Conservation (phyloP, 1,139 yeast genomes). For the Sugiyamaella sp. region DNA sequence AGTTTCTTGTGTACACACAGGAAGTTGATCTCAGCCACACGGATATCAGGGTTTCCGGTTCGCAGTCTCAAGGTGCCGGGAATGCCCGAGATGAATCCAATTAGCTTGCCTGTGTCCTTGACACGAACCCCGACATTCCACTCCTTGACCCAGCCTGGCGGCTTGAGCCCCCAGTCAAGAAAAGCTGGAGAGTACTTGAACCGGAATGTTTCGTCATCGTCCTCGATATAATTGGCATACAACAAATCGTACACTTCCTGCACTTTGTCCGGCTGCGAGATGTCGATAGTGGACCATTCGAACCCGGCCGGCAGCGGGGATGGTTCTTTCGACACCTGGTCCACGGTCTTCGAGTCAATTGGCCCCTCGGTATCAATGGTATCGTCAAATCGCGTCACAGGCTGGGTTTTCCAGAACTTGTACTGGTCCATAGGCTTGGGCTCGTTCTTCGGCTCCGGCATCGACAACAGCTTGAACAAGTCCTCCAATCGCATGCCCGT, state of each 20-base stretch:
- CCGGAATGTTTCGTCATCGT: slow-evolving; percentile 86
- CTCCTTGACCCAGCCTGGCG: slow-evolving; percentile 89
- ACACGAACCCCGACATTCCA: slow-evolving; percentile 97
- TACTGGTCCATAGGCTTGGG: slow-evolving; percentile 81
- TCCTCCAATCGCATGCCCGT: slow-evolving; percentile 44
- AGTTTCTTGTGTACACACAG: slow-evolving; percentile 92
- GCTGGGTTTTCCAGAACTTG: slow-evolving; percentile 98
- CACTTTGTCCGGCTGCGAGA: slow-evolving; percentile 59
- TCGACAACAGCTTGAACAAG: slow-evolving; percentile 45
- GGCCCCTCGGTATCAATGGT: slow-evolving; percentile 81
- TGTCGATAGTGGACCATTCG: slow-evolving; percentile 85
- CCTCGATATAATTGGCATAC: slow-evolving; percentile 93
- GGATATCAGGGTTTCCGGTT: slow-evolving; percentile 49
- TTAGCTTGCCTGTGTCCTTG: slow-evolving; percentile 69
- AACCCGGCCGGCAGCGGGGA: slow-evolving; percentile 73
- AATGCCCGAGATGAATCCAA: slow-evolving; percentile 90
- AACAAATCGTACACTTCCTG: slow-evolving; percentile 77
- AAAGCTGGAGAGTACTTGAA: slow-evolving; percentile 85
- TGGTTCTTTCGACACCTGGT: slow-evolving; percentile 70
- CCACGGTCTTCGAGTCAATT: slow-evolving; percentile 72
- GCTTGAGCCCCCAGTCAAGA: slow-evolving; percentile 89
- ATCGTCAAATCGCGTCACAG: slow-evolving; percentile 73
- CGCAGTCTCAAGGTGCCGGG: slow-evolving; percentile 75
- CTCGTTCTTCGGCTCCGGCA: slow-evolving; percentile 26
- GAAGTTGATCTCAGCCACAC: slow-evolving; percentile 89